These are phyloP conservation scores for Mallotus repandus DNA, from an alignment of 441 rosid genomes.

Conservation along the genomic window DNA sequence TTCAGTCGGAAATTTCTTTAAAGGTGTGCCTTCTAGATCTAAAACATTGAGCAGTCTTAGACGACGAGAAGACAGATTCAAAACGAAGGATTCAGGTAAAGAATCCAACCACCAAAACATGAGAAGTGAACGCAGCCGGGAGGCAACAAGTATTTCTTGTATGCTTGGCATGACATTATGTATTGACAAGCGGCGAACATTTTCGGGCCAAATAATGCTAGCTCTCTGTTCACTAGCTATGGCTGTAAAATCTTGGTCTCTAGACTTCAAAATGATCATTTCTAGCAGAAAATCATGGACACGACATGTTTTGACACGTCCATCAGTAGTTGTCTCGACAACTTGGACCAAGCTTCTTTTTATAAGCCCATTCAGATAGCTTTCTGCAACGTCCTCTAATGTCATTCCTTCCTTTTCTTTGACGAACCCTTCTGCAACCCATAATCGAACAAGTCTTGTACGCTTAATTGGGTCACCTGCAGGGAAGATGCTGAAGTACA, in stretches of 20 bases:
- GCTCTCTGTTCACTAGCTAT: constrained; percentile 28
- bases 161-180: constrained; percentile 27
- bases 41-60: constrained; percentile 26
- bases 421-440: constrained; percentile 37
- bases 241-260: constrained; percentile 26
- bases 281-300: constrained; percentile 28
- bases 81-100: not conserved
- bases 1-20: constrained; percentile 22
- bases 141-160: constrained; percentile 14
- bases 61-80: constrained; percentile 11
- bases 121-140: constrained; percentile 42
- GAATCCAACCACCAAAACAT: constrained; percentile 31
- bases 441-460: constrained; percentile 23
- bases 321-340: constrained; percentile 16
- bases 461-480: constrained; percentile 16
- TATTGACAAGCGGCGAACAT: constrained; percentile 38
- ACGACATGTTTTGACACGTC: constrained; percentile 26
- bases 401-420: constrained; percentile 24
- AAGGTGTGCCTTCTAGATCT: constrained; percentile 30
- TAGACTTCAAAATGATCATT: constrained; percentile 19
- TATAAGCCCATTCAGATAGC: constrained; percentile 19
- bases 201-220: constrained; percentile 31
- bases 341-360: constrained; percentile 29
- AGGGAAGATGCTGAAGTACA: constrained; percentile 33
- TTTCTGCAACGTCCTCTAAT: constrained; percentile 30